Percentiles rank a stretch among this genome's conserved stretches.
These are phyloP conservation scores for Cryomyces minteri DNA, from an alignment of 495 filamentous ascomycete genomes.

Conservation along the genomic window DNA sequence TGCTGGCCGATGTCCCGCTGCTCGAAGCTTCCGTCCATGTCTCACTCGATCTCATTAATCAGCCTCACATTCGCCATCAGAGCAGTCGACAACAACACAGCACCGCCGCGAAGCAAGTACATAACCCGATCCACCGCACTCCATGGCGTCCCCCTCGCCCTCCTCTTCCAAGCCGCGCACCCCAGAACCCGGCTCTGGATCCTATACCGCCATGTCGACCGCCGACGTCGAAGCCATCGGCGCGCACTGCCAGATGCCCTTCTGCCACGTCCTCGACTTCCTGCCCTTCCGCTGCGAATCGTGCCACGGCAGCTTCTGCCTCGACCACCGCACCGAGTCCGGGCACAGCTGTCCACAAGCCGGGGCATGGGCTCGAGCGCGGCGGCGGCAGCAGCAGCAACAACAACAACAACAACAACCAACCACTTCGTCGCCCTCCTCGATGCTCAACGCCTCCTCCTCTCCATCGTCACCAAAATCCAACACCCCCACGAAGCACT, in stretches of 20 bases:
- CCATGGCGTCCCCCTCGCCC: no score
- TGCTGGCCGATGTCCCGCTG: no score
- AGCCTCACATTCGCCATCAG: no score
- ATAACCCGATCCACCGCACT: no score
- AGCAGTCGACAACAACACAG: no score
- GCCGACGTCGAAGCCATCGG: constrained; percentile 68
- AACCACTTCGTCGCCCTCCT: background rate
- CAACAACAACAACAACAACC: constrained; percentile 8
- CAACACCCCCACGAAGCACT: constrained; percentile 28
- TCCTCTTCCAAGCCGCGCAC: no score
- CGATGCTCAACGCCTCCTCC: no score
- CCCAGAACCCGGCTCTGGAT: constrained; percentile 8
- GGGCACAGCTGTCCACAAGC: constrained; percentile 63
- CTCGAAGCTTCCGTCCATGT: no score
- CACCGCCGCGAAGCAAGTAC: no score
- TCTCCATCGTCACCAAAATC: no score
- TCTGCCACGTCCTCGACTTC: constrained; percentile 91
- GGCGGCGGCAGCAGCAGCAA: constrained; percentile 30
- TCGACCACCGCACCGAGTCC: constrained; percentile 82
- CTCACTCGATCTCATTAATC: no score
- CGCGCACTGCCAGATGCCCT: constrained; percentile 73
- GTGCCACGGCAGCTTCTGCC: constrained; percentile 70
- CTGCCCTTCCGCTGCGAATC: constrained; percentile 89
- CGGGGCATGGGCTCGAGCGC: constrained; percentile 65
- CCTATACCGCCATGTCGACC: constrained; percentile 40